Conservation (phyloP, 2,329 filamentous ascomycete genomes). For the Ophiostoma sp. region DNA sequence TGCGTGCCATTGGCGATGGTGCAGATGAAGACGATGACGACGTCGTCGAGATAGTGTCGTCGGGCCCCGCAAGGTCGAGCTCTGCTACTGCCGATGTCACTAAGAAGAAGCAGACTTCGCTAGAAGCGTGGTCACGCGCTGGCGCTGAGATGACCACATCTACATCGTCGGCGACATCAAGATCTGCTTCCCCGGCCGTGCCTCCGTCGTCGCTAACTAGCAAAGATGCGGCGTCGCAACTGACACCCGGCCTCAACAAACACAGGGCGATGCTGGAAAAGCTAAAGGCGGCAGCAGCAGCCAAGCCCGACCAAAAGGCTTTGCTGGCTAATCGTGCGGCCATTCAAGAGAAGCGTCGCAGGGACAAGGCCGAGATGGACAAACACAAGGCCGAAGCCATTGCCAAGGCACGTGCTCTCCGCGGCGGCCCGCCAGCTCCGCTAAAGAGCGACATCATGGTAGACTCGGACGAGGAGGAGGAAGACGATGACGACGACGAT, state of each 20-base stretch:
- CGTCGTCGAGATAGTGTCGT: constrained; percentile 39
- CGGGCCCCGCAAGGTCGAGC: constrained; percentile 24
- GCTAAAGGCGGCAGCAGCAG: constrained; percentile 43
- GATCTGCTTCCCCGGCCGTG: background rate
- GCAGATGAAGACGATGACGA: constrained; percentile 51
- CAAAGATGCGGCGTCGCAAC: constrained; percentile 49
- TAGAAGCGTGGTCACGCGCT: constrained; percentile 31
- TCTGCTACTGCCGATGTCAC: constrained; percentile 23
- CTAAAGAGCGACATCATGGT: constrained; percentile 89
- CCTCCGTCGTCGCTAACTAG: constrained; percentile 38
- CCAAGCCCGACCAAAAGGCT: constrained; percentile 43
- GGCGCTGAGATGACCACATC: background rate
- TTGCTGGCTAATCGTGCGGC: constrained; percentile 47
- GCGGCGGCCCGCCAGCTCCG: constrained; percentile 55
- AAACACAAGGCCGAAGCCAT: constrained; percentile 71
- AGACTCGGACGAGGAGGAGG: constrained; percentile 70
- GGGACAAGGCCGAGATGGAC: constrained; percentile 72
- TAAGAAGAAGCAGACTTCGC: constrained; percentile 36
- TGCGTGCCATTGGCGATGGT: constrained; percentile 61
- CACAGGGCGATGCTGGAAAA: constrained; percentile 47
- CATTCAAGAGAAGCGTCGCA: constrained; percentile 72
- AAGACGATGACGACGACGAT: constrained; percentile 64
- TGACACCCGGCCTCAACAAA: constrained; percentile 49
- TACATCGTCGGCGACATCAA: background rate
- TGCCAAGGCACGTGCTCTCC: constrained; percentile 65